Conservation (phyloP, 768 basidiomycete genomes). For the Pleurotus cornucopiae region DNA sequence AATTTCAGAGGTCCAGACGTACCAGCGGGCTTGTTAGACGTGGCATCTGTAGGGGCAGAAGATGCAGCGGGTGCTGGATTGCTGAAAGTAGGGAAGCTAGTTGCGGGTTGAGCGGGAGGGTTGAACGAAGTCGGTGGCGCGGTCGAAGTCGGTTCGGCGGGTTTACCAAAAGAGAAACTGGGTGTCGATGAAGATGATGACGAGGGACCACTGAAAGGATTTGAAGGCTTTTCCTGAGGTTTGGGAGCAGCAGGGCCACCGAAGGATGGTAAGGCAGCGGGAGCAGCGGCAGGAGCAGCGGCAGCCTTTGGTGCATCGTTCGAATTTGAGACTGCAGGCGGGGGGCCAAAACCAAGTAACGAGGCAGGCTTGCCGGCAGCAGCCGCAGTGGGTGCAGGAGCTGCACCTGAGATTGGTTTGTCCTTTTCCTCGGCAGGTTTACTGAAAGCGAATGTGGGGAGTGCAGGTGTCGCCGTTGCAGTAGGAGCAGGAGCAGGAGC, state of each 20-base stretch:
- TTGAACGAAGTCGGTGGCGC: slow-evolving; percentile 10
- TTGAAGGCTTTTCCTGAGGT: slow-evolving; percentile 17
- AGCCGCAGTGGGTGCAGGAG: slow-evolving; percentile 10
- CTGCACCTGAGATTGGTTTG: slow-evolving; percentile 12
- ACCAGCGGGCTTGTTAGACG: slow-evolving; percentile 10
- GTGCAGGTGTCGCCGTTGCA: not conserved
- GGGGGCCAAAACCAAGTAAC: slow-evolving; percentile 13
- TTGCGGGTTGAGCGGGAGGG: not conserved
- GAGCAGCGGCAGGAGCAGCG: not conserved
- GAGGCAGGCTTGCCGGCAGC: slow-evolving; percentile 3
- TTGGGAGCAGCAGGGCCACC: slow-evolving; percentile 10
- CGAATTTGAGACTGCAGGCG: slow-evolving; percentile 12
- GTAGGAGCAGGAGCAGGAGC: slow-evolving; percentile 16
- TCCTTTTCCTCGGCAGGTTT: slow-evolving; percentile 3
- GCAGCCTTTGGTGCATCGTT: slow-evolving; percentile 11
- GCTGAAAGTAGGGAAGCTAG: slow-evolving; percentile 2
- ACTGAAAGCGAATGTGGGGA: slow-evolving; percentile 1
- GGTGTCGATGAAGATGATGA: not conserved
- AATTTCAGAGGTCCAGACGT: slow-evolving; percentile 11
- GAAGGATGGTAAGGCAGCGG: slow-evolving; percentile 7
- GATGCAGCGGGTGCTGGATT: not conserved
- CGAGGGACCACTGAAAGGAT: not conserved
- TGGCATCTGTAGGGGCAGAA: not conserved
- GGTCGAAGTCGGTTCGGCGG: slow-evolving; percentile 10
- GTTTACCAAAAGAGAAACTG: slow-evolving; percentile 12